Evolutionary conservation across 805 yeast genomes (phyloP), one percentile per base, ranked within the genome.

Genomic region (Candida chauliodis): DNA sequence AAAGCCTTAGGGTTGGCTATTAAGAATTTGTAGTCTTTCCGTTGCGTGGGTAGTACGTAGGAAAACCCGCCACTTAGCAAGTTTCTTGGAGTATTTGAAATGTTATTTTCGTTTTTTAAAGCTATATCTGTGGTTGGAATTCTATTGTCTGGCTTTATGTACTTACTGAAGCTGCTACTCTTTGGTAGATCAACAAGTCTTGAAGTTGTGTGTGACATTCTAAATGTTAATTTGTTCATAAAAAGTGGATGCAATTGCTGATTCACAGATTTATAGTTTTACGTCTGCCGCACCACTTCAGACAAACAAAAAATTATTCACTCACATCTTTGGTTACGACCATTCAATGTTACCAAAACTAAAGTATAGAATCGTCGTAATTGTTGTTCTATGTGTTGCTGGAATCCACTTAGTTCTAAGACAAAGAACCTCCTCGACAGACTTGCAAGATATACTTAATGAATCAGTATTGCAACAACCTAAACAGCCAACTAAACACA

Each of bases 11-110:
- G 70, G 15, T 90, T 80, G 0, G 80, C 73, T 11, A 81, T 59
- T 17, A 88, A 49, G 42, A 78, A 75, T 47, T 63, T 58, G 52
- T 79, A 73, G 48, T 64, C 62, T 41, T 72, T 69, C 43, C 90
- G 59, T 21, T 50, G 51, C 30, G 79, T 84, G 0, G 99, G 98
- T 2, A 72, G 48, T 1, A 84, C 72, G 72, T 78, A 91, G 2
- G 93, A 78, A 55, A 72, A 91, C 18, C 80, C 79, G 3, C 95
- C 95, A 2, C 69, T 69, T 24, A 66, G 52, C 17, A 69, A 52
- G 2, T 61, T 50, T 23, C 73, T 49, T 2, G 73, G 74, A 10
- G 57, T 62, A 34, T 63, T 56, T 35, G 59, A 55, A 19, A 67
- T 42, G 38, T 60, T 52, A 20, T 58, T 47, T 8, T 45, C 50